Conservation (phyloP, 2,329 filamentous ascomycete genomes). For the Sphaerulina vaccinii region DNA sequence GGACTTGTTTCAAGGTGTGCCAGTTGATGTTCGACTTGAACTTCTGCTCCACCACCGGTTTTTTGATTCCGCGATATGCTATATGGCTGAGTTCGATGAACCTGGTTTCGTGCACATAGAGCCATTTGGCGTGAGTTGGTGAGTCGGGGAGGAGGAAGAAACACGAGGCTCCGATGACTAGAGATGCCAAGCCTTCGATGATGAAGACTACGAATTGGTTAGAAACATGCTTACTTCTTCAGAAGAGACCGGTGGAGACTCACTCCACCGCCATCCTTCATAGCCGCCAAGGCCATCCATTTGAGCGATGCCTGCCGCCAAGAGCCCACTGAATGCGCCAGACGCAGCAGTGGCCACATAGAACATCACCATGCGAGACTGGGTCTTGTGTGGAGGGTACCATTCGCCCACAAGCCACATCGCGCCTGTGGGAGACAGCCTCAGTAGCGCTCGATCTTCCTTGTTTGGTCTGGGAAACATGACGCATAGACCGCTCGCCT, state of each 20-base stretch:
- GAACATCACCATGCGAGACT: slow-evolving; percentile 26
- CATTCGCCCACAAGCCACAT: slow-evolving; percentile 28
- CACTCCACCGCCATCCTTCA: slow-evolving; percentile 45
- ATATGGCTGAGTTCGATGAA: slow-evolving; percentile 63
- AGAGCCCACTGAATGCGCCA: slow-evolving; percentile 29
- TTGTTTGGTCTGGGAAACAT: no score
- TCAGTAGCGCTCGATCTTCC: no score
- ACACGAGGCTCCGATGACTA: slow-evolving; percentile 52
- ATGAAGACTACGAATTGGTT: slow-evolving; percentile 14
- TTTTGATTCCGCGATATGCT: slow-evolving; percentile 49
- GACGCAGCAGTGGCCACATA: slow-evolving; percentile 25
- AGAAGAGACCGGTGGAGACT: slow-evolving; percentile 38
- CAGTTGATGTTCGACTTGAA: slow-evolving; percentile 47
- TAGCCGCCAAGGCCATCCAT: slow-evolving; percentile 41
- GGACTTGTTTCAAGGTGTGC: slow-evolving; percentile 25
- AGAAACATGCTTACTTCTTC: not conserved
- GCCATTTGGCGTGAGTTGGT: slow-evolving; percentile 53
- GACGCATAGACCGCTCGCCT: no score
- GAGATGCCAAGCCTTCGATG: slow-evolving; percentile 57
- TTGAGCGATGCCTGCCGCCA: slow-evolving; percentile 33
- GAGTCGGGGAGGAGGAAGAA: slow-evolving; percentile 54
- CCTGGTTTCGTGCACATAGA: slow-evolving; percentile 66
- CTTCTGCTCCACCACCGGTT: slow-evolving; percentile 6
- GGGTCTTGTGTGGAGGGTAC: slow-evolving; percentile 26
- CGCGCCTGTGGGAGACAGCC: no score